Evolutionary conservation across 139 green algal species (phyloP).

Genomic region (Haematococcus lacustris): DNA sequence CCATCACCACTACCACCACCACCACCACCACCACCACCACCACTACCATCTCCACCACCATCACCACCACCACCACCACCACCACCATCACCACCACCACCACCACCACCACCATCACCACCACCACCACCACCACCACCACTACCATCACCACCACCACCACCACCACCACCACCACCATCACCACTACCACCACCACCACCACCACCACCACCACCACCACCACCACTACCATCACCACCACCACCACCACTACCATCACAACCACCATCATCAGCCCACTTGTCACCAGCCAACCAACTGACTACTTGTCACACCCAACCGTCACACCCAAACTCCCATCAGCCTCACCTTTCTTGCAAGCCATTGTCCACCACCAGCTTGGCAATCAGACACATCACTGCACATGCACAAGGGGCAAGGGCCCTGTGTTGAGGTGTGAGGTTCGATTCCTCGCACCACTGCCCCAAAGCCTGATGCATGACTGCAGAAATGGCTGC

Average conservation of each 20-base stretch:
- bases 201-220: neutral
- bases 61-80: neutral
- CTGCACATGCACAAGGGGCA: constrained; percentile 2
- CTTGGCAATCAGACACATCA: constrained; percentile 30
- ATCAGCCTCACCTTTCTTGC: constrained; percentile 23
- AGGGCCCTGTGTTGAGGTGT: neutral
- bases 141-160: neutral
- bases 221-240: neutral
- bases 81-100: neutral
- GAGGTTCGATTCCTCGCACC: too few species aligned
- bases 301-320: too few species aligned
- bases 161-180: neutral
- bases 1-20: neutral
- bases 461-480: too few species aligned
- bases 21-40: neutral
- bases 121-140: neutral
- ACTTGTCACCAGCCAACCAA: too few species aligned
- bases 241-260: neutral
- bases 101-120: neutral
- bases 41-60: neutral
- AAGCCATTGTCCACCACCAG: constrained; percentile 23
- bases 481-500: too few species aligned
- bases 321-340: too few species aligned
- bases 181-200: neutral
- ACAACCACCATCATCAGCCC: too few species aligned